Evolutionary conservation across 257 asterid species (phyloP), one percentile per base, ranked within the genome.

Genomic region (Paraleonurus japonicus): DNA sequence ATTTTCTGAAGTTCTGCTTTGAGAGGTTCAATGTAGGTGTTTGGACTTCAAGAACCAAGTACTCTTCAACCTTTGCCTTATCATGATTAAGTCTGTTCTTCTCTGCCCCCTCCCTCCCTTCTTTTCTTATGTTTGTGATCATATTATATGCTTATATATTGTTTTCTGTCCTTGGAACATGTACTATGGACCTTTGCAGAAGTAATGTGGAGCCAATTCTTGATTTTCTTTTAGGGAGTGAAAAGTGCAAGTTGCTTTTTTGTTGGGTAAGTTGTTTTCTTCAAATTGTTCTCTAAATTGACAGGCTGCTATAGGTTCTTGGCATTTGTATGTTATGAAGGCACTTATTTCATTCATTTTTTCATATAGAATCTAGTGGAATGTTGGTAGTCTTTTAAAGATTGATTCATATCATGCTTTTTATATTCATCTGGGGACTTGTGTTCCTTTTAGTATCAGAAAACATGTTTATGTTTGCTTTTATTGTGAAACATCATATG

Each of bases 41-140:
- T 47, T 92, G 97, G 98, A 73, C 97, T 41, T 92, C 97, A 68
- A 88, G 92, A 83, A 81, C 85, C 65, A 85, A 80, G 98, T 92
- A 88, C 77, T 80, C 75, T 62, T 81, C 83, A 50, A 63, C 78
- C 76, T 75, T 78, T 66, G 50, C 30, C 76, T 74, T 76, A 50
- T 63, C 20, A 30, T 72, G 67, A 65, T 79, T 68, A 30, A 27
- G 74, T 67, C 61, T 70, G 65, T 70, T 55, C 53, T 48, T 58
- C 68, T 71, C 43, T 64, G 35, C 58, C 59, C 67, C 59, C 65
- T 39, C 55, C 35, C 51, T 43, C 55, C 63, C 67, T 24, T 7
- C 58, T 30, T 50, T 51, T 53, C 45, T 17, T 35, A 43, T 61
- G 35, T 32, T 27, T 5, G 7, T 64, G 2, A 15, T 33, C 20